Evolutionary conservation across 2,329 filamentous ascomycete genomes (phyloP).

Genomic region (Penicillium sp.): DNA sequence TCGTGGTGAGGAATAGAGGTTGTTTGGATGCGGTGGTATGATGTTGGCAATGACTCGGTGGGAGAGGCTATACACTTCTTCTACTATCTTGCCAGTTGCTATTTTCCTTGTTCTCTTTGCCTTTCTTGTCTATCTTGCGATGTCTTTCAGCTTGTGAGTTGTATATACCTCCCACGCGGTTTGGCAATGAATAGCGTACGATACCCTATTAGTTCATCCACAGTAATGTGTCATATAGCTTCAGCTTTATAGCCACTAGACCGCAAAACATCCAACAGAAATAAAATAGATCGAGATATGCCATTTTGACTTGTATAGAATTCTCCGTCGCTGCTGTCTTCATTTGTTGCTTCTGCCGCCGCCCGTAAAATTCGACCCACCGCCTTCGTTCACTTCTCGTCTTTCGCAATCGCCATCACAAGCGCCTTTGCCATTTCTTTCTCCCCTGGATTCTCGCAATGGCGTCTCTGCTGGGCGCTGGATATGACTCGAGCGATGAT

Average conservation of each 20-base stretch:
- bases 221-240: no score
- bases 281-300: no score
- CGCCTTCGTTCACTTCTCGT: slow-evolving; percentile 7
- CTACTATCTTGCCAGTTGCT: slow-evolving; percentile 11
- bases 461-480: slow-evolving; percentile 41
- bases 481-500: slow-evolving; percentile 48
- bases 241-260: no score
- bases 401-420: slow-evolving; percentile 5
- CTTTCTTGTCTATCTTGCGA: slow-evolving; percentile 20
- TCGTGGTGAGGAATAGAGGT: slow-evolving; percentile 16
- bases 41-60: slow-evolving; percentile 7
- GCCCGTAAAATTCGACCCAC: slow-evolving; percentile 31
- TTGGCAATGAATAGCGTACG: slow-evolving; percentile 37
- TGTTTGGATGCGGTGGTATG: slow-evolving; percentile 8
- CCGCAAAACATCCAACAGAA: no score
- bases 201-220: slow-evolving; percentile 26
- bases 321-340: slow-evolving; percentile 20
- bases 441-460: slow-evolving; percentile 22
- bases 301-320: no score
- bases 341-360: slow-evolving; percentile 21
- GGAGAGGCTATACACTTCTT: slow-evolving; percentile 17
- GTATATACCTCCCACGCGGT: slow-evolving; percentile 37
- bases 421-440: slow-evolving; percentile 4
- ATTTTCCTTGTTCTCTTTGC: slow-evolving; percentile 20
- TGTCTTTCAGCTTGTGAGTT: slow-evolving; percentile 26